Percentiles rank a stretch among this genome's conserved stretches.
Conservation (phyloP, 345 rosid genomes). For the Heritiera littoralis region DNA sequence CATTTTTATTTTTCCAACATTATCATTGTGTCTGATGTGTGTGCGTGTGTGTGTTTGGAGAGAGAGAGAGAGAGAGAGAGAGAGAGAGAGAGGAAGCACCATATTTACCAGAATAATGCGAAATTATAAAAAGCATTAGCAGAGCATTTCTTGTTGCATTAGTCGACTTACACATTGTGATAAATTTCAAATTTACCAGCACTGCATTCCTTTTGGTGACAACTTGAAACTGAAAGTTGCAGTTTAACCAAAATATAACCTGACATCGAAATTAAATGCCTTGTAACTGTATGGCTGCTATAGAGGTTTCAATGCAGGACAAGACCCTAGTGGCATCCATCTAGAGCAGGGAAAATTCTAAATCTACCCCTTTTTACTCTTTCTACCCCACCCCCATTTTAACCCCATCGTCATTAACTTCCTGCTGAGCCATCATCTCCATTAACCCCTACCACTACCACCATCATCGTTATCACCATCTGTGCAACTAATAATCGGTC, state of each 20-base stretch:
- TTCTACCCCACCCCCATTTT: too few species aligned
- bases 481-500: too few species aligned
- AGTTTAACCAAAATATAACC: neutral
- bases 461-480: too few species aligned
- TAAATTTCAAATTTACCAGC: neutral
- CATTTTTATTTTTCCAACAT: neutral
- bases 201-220: neutral
- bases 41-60: neutral
- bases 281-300: neutral
- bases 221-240: neutral
- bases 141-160: neutral
- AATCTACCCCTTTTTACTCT: too few species aligned
- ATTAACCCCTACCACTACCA: too few species aligned
- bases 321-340: neutral
- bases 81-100: too few species aligned
- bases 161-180: neutral
- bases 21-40: neutral
- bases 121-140: neutral
- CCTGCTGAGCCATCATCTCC: too few species aligned
- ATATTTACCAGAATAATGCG: neutral
- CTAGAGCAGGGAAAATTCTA: neutral
- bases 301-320: neutral
- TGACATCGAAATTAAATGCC: neutral
- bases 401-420: too few species aligned
- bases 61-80: too few species aligned